These are phyloP conservation scores for Pseudogymnoascus sp. DNA, from an alignment of 2,329 filamentous ascomycete genomes.

Conservation along the genomic window DNA sequence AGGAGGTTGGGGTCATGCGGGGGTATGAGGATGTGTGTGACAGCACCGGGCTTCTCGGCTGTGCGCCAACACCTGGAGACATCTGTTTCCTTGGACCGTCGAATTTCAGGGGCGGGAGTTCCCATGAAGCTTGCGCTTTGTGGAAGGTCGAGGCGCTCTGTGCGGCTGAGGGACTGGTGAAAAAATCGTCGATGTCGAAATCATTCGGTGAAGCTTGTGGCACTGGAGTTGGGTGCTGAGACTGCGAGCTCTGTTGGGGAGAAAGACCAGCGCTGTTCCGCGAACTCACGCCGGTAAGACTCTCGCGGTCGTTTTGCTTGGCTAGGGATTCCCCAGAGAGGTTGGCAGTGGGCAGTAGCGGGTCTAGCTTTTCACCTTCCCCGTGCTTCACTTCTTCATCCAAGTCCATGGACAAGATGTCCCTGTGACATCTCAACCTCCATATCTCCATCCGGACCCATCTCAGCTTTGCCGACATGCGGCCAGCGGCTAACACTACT, in stretches of 20 bases:
- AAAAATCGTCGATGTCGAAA: slow-evolving; percentile 37
- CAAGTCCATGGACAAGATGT: slow-evolving; percentile 77
- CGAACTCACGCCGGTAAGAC: slow-evolving; percentile 26
- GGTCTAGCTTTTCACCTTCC: slow-evolving; percentile 14
- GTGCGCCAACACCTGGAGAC: slow-evolving; percentile 35
- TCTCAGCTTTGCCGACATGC: slow-evolving; percentile 79
- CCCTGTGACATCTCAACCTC: slow-evolving; percentile 82
- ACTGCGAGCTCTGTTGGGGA: slow-evolving; percentile 32
- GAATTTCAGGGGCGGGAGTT: slow-evolving; percentile 33
- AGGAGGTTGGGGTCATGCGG: slow-evolving; percentile 26
- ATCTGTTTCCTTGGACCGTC: slow-evolving; percentile 26
- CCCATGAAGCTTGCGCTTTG: slow-evolving; percentile 37
- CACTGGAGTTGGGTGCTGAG: slow-evolving; percentile 26
- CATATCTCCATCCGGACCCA: slow-evolving; percentile 94
- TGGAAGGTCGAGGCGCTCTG: slow-evolving; percentile 33
- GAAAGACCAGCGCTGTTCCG: slow-evolving; percentile 31
- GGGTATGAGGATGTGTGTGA: slow-evolving; percentile 28
- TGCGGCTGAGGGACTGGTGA: slow-evolving; percentile 42
- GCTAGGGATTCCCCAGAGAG: background rate
- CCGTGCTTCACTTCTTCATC: slow-evolving; percentile 55
- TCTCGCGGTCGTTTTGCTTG: slow-evolving; percentile 10
- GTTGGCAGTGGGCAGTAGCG: slow-evolving; percentile 14
- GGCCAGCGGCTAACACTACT: slow-evolving; percentile 74
- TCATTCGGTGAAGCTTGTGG: slow-evolving; percentile 29
- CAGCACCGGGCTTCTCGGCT: slow-evolving; percentile 26